These are phyloP conservation scores for Paramecium tetraurelia DNA, from an alignment of 73 alveolate species.

Conservation along the genomic window DNA sequence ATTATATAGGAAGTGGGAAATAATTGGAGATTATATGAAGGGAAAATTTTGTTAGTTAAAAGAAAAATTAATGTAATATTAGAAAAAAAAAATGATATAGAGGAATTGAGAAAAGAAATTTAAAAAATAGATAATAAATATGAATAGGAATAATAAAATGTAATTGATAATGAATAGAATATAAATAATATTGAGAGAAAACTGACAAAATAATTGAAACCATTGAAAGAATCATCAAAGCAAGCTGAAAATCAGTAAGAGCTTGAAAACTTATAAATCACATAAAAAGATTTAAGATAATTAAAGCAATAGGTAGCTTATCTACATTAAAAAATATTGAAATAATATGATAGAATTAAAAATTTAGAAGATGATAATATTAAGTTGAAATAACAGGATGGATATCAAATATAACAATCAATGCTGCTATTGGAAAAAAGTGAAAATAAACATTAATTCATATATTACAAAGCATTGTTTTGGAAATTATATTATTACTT, in stretches of 20 bases:
- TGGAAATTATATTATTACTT: neutral
- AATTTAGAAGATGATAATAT: neutral
- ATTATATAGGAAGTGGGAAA: too few relatives aligned
- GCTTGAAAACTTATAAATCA: neutral
- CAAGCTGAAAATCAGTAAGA: neutral
- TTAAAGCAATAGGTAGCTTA: too few relatives aligned
- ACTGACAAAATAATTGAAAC: neutral
- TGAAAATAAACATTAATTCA: neutral
- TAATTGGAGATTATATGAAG: neutral
- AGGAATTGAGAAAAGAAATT: neutral
- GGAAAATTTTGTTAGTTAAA: too few relatives aligned
- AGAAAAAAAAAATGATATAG: neutral
- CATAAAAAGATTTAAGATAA: neutral
- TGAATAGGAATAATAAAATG: neutral
- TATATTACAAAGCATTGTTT: neutral
- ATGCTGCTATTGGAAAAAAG: neutral
- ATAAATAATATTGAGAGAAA: neutral
- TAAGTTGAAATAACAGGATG: neutral
- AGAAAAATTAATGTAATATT: too few relatives aligned
- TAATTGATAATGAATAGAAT: neutral
- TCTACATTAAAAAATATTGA: too few relatives aligned
- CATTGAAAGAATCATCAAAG: neutral
- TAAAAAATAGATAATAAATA: too few relatives aligned
- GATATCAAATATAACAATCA: neutral
- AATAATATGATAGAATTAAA: neutral